phyloP scores from a whole-genome alignment of 1,284 basidiomycete species.

The Ustilago cynodontis region DNA sequence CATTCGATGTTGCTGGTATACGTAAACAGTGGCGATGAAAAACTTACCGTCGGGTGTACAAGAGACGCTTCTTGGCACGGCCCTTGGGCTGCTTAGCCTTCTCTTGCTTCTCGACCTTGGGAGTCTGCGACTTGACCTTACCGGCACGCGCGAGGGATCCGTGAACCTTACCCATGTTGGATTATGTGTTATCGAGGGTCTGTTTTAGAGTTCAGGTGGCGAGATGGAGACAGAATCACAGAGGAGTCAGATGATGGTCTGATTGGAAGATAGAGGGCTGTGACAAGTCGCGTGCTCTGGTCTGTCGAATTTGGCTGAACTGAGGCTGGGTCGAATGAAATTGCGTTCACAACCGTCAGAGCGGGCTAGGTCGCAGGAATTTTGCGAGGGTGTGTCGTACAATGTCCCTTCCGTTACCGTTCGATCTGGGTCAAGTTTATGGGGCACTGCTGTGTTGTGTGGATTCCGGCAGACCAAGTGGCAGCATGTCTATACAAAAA shows the following conservation, averaged over 20 bases:
- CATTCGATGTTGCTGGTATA: constrained; percentile 8
- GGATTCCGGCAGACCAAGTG: too few species aligned
- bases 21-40: constrained; percentile 17
- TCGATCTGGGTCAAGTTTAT: too few species aligned
- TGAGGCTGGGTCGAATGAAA: neutral
- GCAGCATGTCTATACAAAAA: too few species aligned
- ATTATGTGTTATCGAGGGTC: constrained; percentile 52
- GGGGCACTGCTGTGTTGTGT: too few species aligned
- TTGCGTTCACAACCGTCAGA: neutral
- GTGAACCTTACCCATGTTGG: constrained; percentile 82
- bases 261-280: neutral
- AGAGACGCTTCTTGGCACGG: constrained; percentile 93
- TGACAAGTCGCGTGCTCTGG: neutral
- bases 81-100: constrained; percentile 97
- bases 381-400: too few species aligned
- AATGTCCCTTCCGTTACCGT: too few species aligned
- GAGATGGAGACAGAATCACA: neutral
- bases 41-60: constrained; percentile 91
- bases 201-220: constrained; percentile 2
- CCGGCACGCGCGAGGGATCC: constrained; percentile 99
- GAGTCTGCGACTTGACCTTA: constrained; percentile 98
- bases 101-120: constrained; percentile 91
- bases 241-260: constrained; percentile 30
- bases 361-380: too few species aligned
- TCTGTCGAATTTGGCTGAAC: neutral